phyloP scores from a whole-genome alignment of 106 monocot genomes.

The Dendrobium officinale region DNA sequence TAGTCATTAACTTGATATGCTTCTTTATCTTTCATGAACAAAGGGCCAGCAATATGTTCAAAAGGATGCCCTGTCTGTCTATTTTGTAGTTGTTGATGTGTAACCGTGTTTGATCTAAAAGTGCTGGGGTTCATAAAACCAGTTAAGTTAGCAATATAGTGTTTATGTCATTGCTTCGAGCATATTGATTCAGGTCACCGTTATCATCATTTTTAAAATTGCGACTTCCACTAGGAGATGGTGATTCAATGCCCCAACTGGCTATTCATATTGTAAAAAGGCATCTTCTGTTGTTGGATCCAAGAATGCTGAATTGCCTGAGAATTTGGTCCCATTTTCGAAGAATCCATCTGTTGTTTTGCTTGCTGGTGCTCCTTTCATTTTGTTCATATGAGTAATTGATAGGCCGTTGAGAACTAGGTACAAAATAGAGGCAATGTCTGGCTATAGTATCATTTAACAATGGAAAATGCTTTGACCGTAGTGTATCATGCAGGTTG shows the following conservation, averaged over 20 bases:
- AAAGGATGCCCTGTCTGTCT: constrained; percentile 13
- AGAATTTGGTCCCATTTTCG: constrained; percentile 18
- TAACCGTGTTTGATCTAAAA: constrained; percentile 27
- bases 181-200: constrained; percentile 21
- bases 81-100: constrained; percentile 19
- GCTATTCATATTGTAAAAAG: constrained; percentile 16
- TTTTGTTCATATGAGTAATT: constrained; percentile 23
- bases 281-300: constrained; percentile 37
- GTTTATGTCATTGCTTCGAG: constrained; percentile 9
- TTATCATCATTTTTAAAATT: constrained; percentile 14
- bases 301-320: constrained; percentile 31
- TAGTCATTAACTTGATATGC: constrained; percentile 20
- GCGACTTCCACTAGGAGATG: constrained; percentile 10
- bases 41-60: constrained; percentile 18
- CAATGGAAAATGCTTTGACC: constrained; percentile 33
- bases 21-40: constrained; percentile 21
- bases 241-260: constrained; percentile 22
- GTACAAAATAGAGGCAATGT: constrained; percentile 10
- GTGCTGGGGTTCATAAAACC: constrained; percentile 22
- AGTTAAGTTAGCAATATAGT: constrained; percentile 8
- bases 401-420: constrained; percentile 31
- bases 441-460: constrained; percentile 30
- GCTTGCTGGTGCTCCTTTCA: constrained; percentile 18
- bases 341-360: constrained; percentile 14
- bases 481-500: constrained; percentile 26